These are phyloP conservation scores for Diaporthe nobilis DNA, from an alignment of 2,329 filamentous ascomycete genomes.

Conservation along the genomic window DNA sequence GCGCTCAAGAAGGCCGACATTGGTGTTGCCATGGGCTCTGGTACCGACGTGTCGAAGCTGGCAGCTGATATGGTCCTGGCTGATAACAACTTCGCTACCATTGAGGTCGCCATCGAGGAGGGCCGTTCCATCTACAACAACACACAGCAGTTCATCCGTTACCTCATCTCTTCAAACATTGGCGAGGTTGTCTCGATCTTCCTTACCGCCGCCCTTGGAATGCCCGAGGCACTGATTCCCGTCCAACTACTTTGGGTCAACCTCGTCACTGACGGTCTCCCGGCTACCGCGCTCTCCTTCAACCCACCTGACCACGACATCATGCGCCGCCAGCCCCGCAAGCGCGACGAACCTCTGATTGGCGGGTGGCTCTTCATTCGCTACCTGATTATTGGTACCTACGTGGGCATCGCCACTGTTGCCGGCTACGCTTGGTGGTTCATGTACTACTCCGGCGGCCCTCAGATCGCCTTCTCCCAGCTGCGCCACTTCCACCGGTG, in stretches of 20 bases:
- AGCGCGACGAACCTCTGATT: slow-evolving; percentile 93
- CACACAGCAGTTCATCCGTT: slow-evolving; percentile 99
- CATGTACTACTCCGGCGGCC: slow-evolving; percentile 92
- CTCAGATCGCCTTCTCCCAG: slow-evolving; percentile 92
- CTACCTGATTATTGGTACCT: slow-evolving; percentile 95
- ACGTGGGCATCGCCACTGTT: slow-evolving; percentile 95
- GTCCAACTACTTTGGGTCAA: slow-evolving; percentile 99
- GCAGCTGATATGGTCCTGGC: slow-evolving; percentile 98
- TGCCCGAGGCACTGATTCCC: slow-evolving; percentile 97
- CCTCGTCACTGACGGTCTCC: slow-evolving; percentile 95
- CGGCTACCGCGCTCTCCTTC: slow-evolving; percentile 95
- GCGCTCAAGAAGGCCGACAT: slow-evolving; percentile 99
- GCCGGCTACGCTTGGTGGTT: slow-evolving; percentile 99
- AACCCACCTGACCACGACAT: slow-evolving; percentile 99
- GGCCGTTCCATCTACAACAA: slow-evolving; percentile 99
- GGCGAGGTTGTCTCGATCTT: slow-evolving; percentile 99
- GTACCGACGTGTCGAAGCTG: slow-evolving; percentile 96
- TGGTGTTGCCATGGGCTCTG: slow-evolving; percentile 98
- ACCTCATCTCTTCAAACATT: slow-evolving; percentile 99
- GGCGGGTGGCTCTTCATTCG: slow-evolving; percentile 97
- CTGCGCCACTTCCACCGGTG: slow-evolving; percentile 95
- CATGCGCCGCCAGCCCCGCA: slow-evolving; percentile 92
- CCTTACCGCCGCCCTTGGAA: slow-evolving; percentile 93
- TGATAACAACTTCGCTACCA: slow-evolving; percentile 99
- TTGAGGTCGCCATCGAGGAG: slow-evolving; percentile 95